Evolutionary conservation across 352 stramenopile species (phyloP).

Genomic region (Phytophthora macrochlamydospora): DNA sequence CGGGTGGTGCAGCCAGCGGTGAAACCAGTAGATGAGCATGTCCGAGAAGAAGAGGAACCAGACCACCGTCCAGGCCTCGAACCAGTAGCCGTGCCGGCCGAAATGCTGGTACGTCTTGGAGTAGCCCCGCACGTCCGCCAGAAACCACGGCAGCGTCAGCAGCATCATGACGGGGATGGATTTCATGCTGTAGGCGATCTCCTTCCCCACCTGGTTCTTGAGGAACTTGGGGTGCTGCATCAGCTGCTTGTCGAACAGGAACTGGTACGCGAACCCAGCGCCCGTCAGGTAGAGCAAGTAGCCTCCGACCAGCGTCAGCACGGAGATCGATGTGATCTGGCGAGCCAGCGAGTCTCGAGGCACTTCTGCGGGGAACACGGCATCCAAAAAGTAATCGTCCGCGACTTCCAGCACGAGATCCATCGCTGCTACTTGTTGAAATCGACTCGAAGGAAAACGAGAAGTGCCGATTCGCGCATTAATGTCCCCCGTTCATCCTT

Average conservation of each 20-base stretch:
- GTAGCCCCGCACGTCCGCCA: slow-evolving; percentile 66
- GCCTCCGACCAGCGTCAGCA: slow-evolving; percentile 54
- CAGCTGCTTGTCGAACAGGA: slow-evolving; percentile 70
- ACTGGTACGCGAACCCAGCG: slow-evolving; percentile 52
- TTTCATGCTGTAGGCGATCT: slow-evolving; percentile 55
- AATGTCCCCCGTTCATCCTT: neutral
- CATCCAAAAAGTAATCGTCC: slow-evolving; percentile 58
- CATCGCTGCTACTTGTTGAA: slow-evolving; percentile 33
- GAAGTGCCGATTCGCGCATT: slow-evolving; percentile 1
- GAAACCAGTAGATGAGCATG: slow-evolving; percentile 86
- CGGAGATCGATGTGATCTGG: slow-evolving; percentile 54
- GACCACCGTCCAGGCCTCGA: slow-evolving; percentile 50
- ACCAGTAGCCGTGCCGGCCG: slow-evolving; percentile 45
- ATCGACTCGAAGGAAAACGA: slow-evolving; percentile 7
- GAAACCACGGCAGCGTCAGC: slow-evolving; percentile 66
- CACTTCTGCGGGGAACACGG: slow-evolving; percentile 43
- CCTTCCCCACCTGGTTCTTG: slow-evolving; percentile 60
- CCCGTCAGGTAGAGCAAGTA: slow-evolving; percentile 67
- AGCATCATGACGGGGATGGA: slow-evolving; percentile 74
- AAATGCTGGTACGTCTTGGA: slow-evolving; percentile 56
- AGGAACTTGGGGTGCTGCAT: slow-evolving; percentile 71
- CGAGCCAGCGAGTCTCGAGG: slow-evolving; percentile 36
- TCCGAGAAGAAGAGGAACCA: slow-evolving; percentile 78
- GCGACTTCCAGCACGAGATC: slow-evolving; percentile 61
- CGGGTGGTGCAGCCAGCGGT: slow-evolving; percentile 73